A percentile compares a stretch with the other conserved stretches of the same genome.
Conservation (phyloP, 768 basidiomycete genomes). For the Favolaschia claudopus region DNA sequence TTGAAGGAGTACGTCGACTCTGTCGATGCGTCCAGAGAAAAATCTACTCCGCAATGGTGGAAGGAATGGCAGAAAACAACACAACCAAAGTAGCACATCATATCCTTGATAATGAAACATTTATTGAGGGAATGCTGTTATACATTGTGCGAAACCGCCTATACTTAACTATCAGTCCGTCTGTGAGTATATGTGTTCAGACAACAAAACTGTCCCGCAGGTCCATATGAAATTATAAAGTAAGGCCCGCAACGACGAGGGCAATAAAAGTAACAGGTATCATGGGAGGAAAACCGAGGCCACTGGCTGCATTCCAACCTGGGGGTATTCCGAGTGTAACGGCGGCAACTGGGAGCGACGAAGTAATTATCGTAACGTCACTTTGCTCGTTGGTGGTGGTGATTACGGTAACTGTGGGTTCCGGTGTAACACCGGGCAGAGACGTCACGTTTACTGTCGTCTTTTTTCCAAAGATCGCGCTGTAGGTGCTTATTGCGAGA, state of each 20-base stretch:
- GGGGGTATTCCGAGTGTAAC: constrained; percentile 71
- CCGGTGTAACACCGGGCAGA: constrained; percentile 49
- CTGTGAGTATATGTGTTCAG: constrained; percentile 5
- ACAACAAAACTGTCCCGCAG: constrained; percentile 18
- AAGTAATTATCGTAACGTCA: constrained; percentile 59
- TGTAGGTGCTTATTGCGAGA: constrained; percentile 78
- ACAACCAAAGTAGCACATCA: not conserved
- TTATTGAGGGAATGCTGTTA: no score
- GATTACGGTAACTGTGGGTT: constrained; percentile 31
- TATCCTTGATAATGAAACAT: not conserved
- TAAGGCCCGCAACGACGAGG: constrained; percentile 17
- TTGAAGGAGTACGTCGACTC: not conserved
- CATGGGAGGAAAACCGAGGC: constrained; percentile 11
- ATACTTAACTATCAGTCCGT: no score
- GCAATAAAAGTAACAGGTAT: constrained; percentile 17
- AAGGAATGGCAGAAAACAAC: constrained; percentile 30
- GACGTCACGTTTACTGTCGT: constrained; percentile 54
- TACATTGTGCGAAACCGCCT: no score
- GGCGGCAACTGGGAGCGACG: constrained; percentile 51
- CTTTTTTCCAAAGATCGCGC: constrained; percentile 56
- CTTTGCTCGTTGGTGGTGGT: constrained; percentile 65
- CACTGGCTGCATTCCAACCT: constrained; percentile 51
- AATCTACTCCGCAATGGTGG: constrained; percentile 39
- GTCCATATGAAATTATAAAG: constrained; percentile 27
- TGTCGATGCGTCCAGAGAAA: constrained; percentile 20